Conservation (phyloP, 495 filamentous ascomycete genomes). For the Tuber umbilicatum region DNA sequence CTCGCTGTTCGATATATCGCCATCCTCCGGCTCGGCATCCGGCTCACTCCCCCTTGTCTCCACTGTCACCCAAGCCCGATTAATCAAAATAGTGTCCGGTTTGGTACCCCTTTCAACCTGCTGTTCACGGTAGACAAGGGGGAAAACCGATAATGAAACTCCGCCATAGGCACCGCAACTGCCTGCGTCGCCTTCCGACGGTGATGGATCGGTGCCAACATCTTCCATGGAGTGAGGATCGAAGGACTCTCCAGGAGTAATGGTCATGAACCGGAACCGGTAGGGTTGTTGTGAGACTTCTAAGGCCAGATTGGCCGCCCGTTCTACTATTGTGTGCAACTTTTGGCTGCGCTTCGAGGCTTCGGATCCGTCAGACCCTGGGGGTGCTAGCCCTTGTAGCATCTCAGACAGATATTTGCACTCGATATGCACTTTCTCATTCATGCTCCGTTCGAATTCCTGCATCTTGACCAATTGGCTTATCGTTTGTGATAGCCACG, state of each 20-base stretch:
- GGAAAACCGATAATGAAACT: neutral
- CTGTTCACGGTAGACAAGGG: neutral
- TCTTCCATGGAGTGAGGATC: neutral
- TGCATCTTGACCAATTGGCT: neutral
- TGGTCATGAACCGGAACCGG: neutral
- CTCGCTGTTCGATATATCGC: neutral
- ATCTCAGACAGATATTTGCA: neutral
- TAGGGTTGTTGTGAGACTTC: neutral
- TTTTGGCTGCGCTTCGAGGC: neutral
- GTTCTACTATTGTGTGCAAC: neutral
- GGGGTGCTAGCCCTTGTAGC: neutral
- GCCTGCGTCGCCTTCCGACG: neutral
- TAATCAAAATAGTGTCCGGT: neutral
- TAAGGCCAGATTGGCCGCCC: neutral
- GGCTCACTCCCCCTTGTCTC: neutral
- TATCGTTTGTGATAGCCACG: constrained; percentile 4
- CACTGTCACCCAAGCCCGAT: neutral
- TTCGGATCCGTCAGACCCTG: neutral
- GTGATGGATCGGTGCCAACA: neutral
- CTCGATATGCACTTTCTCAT: neutral
- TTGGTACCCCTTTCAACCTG: neutral
- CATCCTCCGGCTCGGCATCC: neutral
- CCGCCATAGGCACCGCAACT: neutral
- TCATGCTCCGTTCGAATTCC: neutral
- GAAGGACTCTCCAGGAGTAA: neutral